These are phyloP conservation scores for Colletotrichum sp. DNA, from an alignment of 2,329 filamentous ascomycete genomes.

Conservation along the genomic window DNA sequence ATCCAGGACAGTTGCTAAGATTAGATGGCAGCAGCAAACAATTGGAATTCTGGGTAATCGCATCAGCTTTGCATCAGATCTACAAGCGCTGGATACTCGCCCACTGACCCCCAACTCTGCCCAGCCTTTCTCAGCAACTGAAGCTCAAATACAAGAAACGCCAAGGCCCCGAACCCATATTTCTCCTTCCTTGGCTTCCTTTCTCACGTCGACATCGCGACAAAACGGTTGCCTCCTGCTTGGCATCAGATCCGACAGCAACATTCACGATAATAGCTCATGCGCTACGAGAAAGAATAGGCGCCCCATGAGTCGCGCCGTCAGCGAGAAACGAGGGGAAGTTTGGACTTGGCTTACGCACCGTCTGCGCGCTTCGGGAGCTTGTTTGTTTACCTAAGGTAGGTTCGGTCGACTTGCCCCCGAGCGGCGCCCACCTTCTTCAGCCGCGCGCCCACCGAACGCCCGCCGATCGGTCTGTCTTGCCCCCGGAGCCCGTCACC, in stretches of 20 bases:
- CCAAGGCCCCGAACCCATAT: slow-evolving; percentile 2
- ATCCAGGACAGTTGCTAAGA: background rate
- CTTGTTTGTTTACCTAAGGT: background rate
- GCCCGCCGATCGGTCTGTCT: background rate
- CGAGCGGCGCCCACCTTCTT: background rate
- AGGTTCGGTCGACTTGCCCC: background rate
- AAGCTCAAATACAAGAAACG: slow-evolving; percentile 17
- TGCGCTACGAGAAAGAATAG: background rate
- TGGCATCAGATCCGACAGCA: background rate
- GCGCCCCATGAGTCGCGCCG: background rate
- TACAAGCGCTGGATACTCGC: background rate
- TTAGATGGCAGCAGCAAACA: background rate
- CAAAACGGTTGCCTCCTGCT: background rate
- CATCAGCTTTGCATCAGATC: background rate
- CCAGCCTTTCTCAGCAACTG: background rate
- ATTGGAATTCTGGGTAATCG: background rate
- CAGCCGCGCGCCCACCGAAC: background rate
- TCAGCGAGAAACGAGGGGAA: background rate
- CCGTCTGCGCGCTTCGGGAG: background rate
- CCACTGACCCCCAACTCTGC: background rate
- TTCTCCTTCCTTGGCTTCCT: background rate
- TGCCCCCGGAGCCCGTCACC: background rate
- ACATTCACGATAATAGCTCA: background rate
- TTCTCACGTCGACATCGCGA: background rate
- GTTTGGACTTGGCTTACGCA: slow-evolving; percentile 8